Conservation (phyloP, 768 basidiomycete species). For the Russula virescens region DNA sequence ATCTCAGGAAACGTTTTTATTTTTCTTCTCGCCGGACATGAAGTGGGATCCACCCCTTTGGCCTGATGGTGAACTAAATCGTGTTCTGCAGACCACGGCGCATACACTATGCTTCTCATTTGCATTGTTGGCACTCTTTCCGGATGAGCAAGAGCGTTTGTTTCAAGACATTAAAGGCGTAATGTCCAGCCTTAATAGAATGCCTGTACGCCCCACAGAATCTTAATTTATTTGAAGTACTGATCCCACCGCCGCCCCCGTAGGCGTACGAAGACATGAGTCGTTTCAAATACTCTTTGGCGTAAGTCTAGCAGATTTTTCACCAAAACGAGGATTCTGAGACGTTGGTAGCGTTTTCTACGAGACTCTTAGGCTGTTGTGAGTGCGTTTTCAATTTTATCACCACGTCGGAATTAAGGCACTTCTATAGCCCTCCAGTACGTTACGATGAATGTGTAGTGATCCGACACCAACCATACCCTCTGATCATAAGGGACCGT, state of each 20-base stretch:
- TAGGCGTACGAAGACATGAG: conserved; percentile 27
- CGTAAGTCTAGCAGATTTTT: background rate
- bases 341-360: conserved; percentile 38
- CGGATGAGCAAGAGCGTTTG: conserved; percentile 38
- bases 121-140: conserved; percentile 38
- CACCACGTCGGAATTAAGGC: background rate
- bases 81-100: conserved; percentile 32
- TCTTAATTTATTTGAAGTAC: background rate
- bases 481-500: conserved; percentile 36
- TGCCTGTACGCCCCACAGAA: background rate
- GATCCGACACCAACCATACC: background rate
- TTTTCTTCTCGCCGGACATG: conserved; percentile 33
- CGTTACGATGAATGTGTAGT: background rate
- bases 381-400: background rate
- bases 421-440: conserved; percentile 4
- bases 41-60: conserved; percentile 16
- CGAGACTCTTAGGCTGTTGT: conserved; percentile 44
- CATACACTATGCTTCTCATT: conserved; percentile 36
- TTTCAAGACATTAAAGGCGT: conserved; percentile 34
- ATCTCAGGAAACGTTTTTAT: conserved; percentile 29
- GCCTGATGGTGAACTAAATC: background rate
- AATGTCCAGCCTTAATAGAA: conserved; percentile 26
- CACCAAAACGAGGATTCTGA: background rate
- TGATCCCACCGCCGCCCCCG: background rate
- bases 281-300: conserved; percentile 21